Evolutionary conservation across 495 filamentous ascomycete species (phyloP), one percentile per base, ranked within the genome.

Genomic region (Extremus antarcticus): DNA sequence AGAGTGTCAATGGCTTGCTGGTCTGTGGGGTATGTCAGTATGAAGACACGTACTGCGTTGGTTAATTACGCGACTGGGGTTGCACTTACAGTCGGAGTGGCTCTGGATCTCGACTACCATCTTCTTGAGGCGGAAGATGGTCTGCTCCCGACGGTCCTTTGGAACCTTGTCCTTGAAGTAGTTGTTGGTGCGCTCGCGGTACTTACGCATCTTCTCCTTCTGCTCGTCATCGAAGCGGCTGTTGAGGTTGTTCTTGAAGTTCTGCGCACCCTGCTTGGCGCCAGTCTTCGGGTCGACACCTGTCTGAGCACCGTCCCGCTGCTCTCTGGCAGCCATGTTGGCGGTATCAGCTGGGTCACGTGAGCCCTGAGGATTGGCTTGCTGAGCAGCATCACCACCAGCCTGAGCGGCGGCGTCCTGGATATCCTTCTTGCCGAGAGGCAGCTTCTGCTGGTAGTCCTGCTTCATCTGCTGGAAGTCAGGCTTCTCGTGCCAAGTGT

Each of bases 71-170:
- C 22, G 3, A 8, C n/a, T 2, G 16, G 29, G 0, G 32, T n/a
- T 13, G 3, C 24, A 68, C 81, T 68, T 67, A 84, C 81, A 98
- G 58, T 97, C 92, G 50, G 83, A 80, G 65, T 95, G 92, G 39
- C 88, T 83, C 68, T 98, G 92, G 53, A 94, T 85, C 74, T 98
- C 92, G 53, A 95, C 77, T 23, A 98, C 72, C 87, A 98, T 94
- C 79, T 96, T 97, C 81, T 96, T 97, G 54, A 98, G 68, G 47
- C 92, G 86, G 78, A 82, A 96, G 63, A 96, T 81, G 22, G 82
- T 82, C 74, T 95, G 91, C 1, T 97, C 90, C 25, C 91, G 89
- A 55, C 94, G 89, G 71, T 97, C 91, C 73, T 90, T 74, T 0
- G 92, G 91, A 68, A 98, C 75, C 75, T 96, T 97, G 50, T 81